Evolutionary conservation across 805 yeast species (phyloP), one percentile per base, ranked within the genome.

Genomic region (Blastobotrys americana): DNA sequence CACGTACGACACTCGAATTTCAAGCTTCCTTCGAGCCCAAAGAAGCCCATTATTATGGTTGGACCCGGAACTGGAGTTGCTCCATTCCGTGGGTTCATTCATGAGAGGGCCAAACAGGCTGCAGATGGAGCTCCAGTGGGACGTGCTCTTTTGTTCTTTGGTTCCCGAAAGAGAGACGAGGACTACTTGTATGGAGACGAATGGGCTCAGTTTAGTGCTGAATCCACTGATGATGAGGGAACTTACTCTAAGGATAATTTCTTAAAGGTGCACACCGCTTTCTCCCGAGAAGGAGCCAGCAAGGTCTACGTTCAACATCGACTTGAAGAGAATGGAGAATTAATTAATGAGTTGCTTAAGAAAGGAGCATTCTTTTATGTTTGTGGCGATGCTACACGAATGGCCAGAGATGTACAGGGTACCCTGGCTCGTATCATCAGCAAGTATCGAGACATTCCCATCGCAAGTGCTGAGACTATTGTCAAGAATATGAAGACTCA

Each of bases 61-160:
- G 98, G 98, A 22, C 97, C 98, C 38, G 98, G 98, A 53, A 93
- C 98, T 2, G 98, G 98, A 64, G 90, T 90, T 41, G 97, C 98
- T 6, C 98, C 98, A 50, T 86, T 93, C 72, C 81, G 98, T 69
- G 98, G 95, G 3, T 90, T 90, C 55, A 66, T 90, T 31, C 80
- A 94, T 69, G 98, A 90, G 62, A 82, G 89, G 58, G 84, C 80
- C n/a, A 63, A 68, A 34, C 76, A 70, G 58, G 67, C 67, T 9
- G 70, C 70, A 46, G 70, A 72, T 53, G 77, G 65, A 46, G 64
- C 64, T 43, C 75, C 70, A 8, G 67, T 85, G 39, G 97, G 97
- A 45, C 77, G 81, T 53, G 75, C 82, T 41, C 42, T 87, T 23
- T 71, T 90, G 49, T 93, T 89, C 65, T 90, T 75, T 61, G 98